phyloP scores from a whole-genome alignment of 148 eudicot species.

The Rhododendron ferrugineum region DNA sequence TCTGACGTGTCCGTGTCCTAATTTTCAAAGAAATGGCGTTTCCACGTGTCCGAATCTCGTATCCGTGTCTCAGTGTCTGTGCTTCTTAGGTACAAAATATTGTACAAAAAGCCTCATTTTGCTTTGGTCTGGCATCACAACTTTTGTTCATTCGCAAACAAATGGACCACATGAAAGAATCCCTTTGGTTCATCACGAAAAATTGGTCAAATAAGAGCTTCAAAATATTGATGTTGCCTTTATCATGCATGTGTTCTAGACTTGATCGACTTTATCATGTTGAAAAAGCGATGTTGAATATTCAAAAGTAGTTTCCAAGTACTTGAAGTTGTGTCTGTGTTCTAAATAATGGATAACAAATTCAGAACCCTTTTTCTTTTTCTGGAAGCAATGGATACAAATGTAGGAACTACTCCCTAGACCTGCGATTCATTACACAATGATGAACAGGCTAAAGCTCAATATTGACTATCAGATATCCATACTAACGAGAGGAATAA shows the following conservation, averaged over 20 bases:
- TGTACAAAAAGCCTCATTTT: no score
- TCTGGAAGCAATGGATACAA: not conserved
- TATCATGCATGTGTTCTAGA: not conserved
- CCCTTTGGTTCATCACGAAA: no score
- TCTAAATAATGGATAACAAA: not conserved
- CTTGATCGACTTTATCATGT: not conserved
- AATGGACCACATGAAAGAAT: no score
- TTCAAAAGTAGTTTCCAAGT: not conserved
- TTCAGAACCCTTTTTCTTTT: not conserved
- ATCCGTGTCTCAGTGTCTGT: not conserved
- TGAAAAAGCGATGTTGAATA: not conserved
- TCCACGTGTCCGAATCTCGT: not conserved
- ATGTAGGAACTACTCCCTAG: not conserved
- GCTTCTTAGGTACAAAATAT: no score
- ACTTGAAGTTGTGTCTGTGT: not conserved
- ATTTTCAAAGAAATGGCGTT: not conserved
- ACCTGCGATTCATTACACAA: not conserved
- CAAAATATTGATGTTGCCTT: not conserved
- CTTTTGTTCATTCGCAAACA: no score
- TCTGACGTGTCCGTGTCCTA: no score
- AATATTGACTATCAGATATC: not conserved
- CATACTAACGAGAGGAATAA: not conserved
- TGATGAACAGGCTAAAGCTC: not conserved
- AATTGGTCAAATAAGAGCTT: not conserved
- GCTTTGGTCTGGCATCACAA: no score